A percentile compares a stretch with the other conserved stretches of the same genome.
phyloP scores from a whole-genome alignment of 306 rosid genomes.

The Prunus mume region DNA sequence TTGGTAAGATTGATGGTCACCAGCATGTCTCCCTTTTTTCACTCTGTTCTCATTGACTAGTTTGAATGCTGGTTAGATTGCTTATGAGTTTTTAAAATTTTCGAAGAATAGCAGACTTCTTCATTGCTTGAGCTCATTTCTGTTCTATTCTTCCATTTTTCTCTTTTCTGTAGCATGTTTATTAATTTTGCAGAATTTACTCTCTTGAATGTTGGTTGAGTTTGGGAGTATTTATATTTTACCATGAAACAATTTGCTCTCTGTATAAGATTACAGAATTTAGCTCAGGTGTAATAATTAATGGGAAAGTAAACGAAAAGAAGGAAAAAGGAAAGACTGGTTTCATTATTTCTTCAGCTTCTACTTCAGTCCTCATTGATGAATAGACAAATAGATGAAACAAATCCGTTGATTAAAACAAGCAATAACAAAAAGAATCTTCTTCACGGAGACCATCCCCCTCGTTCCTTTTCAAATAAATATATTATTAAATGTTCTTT shows the following conservation, averaged over 20 bases:
- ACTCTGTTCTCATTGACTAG: background rate
- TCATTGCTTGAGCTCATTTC: background rate
- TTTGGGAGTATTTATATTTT: background rate
- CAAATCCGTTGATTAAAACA: background rate
- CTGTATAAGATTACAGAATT: background rate
- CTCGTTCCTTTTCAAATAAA: background rate
- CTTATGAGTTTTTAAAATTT: background rate
- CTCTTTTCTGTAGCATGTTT: background rate
- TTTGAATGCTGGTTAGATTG: background rate
- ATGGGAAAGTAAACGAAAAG: background rate
- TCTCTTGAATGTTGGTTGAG: background rate
- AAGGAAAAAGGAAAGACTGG: background rate
- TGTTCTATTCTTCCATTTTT: background rate
- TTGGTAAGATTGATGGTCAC: slow-evolving; percentile 55
- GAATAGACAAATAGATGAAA: background rate
- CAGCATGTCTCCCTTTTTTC: background rate
- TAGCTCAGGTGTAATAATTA: background rate
- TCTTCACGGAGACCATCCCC: background rate
- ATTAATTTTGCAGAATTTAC: background rate
- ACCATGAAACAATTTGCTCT: background rate
- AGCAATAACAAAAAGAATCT: background rate
- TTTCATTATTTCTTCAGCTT: background rate
- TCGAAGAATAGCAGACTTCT: background rate
- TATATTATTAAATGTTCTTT: background rate
- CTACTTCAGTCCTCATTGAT: background rate